phyloP scores from a whole-genome alignment of 1,284 basidiomycete genomes.

The Malassezia furfur region DNA sequence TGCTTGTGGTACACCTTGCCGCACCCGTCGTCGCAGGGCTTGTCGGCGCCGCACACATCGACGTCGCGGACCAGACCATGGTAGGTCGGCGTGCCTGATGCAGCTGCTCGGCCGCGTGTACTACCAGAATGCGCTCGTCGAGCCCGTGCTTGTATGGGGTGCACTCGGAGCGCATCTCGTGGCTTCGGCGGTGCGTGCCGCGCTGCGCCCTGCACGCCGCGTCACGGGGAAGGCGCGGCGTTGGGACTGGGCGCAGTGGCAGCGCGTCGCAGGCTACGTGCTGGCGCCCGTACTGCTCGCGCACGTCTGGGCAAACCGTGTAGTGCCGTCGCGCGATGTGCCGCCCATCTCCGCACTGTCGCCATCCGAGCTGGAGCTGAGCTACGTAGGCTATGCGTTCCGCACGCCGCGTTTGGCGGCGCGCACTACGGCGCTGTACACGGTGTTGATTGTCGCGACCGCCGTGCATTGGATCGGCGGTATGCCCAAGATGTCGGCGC shows the following conservation, averaged over 20 bases:
- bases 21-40: slow-evolving; percentile 22
- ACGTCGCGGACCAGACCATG: slow-evolving; percentile 11
- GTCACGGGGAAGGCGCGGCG: neutral
- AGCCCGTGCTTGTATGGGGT: slow-evolving; percentile 31
- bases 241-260: slow-evolving; percentile 7
- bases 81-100: neutral
- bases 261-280: slow-evolving; percentile 21
- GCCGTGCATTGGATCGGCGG: slow-evolving; percentile 10
- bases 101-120: slow-evolving; percentile 37
- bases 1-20: slow-evolving; percentile 21
- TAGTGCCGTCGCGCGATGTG: slow-evolving; percentile 18
- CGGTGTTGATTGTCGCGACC: neutral
- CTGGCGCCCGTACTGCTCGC: slow-evolving; percentile 22
- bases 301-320: slow-evolving; percentile 30
- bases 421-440: neutral
- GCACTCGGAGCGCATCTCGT: slow-evolving; percentile 23
- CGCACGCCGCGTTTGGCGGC: neutral
- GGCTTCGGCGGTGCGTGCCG: slow-evolving; percentile 17
- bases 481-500: neutral
- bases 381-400: slow-evolving; percentile 28
- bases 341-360: slow-evolving; percentile 25
- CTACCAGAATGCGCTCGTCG: slow-evolving; percentile 31
- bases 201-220: slow-evolving; percentile 11
- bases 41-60: neutral
- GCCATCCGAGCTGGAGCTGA: slow-evolving; percentile 35